Conservation (phyloP, 2,329 filamentous ascomycete species). For the Trichoderma atroviride region DNA sequence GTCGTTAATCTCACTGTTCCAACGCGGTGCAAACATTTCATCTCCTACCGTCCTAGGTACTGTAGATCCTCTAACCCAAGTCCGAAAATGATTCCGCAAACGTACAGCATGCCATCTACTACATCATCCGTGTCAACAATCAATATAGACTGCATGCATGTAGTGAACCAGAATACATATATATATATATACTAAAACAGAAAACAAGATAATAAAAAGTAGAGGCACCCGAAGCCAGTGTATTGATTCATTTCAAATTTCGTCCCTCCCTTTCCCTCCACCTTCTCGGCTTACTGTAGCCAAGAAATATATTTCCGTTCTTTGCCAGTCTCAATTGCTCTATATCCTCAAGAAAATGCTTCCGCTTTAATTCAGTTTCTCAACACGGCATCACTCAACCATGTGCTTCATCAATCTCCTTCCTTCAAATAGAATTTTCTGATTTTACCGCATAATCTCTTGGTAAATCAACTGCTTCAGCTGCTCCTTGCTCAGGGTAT, state of each 20-base stretch:
- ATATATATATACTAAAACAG: background rate
- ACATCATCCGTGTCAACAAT: background rate
- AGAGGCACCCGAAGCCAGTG: constrained; percentile 12
- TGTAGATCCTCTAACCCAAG: background rate
- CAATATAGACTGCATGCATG: background rate
- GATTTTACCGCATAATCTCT: constrained; percentile 75
- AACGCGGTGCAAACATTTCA: background rate
- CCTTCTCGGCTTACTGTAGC: constrained; percentile 3
- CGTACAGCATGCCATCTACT: background rate
- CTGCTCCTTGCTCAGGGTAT: constrained; percentile 96
- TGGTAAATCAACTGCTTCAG: constrained; percentile 96
- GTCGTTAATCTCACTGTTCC: background rate
- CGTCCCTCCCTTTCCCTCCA: constrained; percentile 6
- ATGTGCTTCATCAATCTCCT: background rate
- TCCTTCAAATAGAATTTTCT: background rate
- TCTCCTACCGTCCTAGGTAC: background rate
- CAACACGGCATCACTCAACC: background rate
- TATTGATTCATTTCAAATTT: constrained; percentile 20
- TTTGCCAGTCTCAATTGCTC: constrained; percentile 19
- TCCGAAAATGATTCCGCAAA: background rate
- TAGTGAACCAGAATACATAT: background rate
- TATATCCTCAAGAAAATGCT: constrained; percentile 11
- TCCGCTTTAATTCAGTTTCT: constrained; percentile 9
- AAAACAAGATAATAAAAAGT: background rate
- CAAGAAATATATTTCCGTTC: background rate